phyloP scores from a whole-genome alignment of 495 filamentous ascomycete genomes.

The Trichoderma erinaceum region DNA sequence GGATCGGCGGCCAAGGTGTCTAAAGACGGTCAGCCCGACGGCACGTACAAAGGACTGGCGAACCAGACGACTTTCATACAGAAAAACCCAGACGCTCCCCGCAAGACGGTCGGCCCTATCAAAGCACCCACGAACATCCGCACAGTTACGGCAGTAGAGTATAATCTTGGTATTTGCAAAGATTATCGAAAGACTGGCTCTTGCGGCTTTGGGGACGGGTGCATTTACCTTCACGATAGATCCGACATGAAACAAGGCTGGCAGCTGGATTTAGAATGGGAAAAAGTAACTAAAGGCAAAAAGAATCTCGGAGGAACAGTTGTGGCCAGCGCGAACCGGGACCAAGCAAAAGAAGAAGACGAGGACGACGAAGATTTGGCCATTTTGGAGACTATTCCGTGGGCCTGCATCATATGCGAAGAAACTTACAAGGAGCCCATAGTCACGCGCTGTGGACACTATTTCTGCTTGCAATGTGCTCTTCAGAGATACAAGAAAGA shows the following conservation, averaged over 20 bases:
- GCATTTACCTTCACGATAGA: constrained; percentile 81
- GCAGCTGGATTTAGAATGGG: constrained; percentile 94
- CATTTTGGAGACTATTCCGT: constrained; percentile 80
- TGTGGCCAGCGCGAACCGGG: constrained; percentile 53
- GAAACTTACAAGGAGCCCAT: constrained; percentile 75
- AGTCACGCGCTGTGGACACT: constrained; percentile 87
- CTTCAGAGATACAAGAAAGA: constrained; percentile 71
- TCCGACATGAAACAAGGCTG: constrained; percentile 91
- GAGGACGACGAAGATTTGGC: constrained; percentile 67
- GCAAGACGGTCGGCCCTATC: constrained; percentile 69
- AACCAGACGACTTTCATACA: constrained; percentile 69
- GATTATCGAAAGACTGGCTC: constrained; percentile 42
- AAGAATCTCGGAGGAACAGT: constrained; percentile 56
- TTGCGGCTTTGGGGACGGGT: constrained; percentile 70
- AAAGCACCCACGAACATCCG: constrained; percentile 88
- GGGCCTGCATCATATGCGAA: constrained; percentile 90
- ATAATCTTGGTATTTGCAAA: constrained; percentile 91
- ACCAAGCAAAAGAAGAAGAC: constrained; percentile 30
- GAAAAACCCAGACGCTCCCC: constrained; percentile 74
- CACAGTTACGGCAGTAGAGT: constrained; percentile 85
- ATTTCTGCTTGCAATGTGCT: constrained; percentile 89
- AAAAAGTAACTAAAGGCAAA: constrained; percentile 72
- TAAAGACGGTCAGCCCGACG: constrained; percentile 38
- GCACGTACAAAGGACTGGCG: constrained; percentile 70
- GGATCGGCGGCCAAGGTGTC: constrained; percentile 54